Conservation (phyloP, 164 flowering plant genomes). For the Liquidambar formosana region DNA sequence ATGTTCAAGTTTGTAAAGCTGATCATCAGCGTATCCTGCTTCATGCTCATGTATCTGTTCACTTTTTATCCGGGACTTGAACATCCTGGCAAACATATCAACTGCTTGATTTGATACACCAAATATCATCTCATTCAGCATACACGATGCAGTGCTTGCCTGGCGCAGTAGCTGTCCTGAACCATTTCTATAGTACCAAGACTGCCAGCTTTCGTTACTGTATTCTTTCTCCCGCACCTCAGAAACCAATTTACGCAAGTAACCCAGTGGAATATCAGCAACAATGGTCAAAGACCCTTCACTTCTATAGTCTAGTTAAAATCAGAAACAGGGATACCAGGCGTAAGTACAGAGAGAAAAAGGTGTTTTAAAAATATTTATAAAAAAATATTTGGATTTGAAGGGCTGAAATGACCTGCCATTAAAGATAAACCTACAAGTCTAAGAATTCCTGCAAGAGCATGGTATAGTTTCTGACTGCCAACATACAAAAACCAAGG, state of each 20-base stretch:
- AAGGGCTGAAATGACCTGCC: constrained; percentile 56
- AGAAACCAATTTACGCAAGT: constrained; percentile 60
- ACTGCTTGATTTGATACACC: constrained; percentile 75
- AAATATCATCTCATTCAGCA: constrained; percentile 85
- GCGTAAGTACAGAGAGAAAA: constrained; percentile 8
- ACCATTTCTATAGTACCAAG: constrained; percentile 73
- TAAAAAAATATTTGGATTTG: constrained; percentile 5
- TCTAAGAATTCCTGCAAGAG: constrained; percentile 79
- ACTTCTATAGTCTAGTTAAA: constrained; percentile 46
- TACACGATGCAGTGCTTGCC: constrained; percentile 83
- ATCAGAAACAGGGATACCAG: constrained; percentile 8
- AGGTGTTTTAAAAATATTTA: not conserved
- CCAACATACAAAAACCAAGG: constrained; percentile 85
- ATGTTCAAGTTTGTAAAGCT: constrained; percentile 13
- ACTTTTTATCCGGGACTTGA: constrained; percentile 34
- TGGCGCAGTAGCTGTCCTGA: constrained; percentile 82
- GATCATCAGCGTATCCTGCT: constrained; percentile 16
- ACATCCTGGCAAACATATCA: constrained; percentile 36
- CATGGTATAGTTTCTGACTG: constrained; percentile 60
- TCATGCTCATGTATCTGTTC: constrained; percentile 21
- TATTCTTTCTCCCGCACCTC: constrained; percentile 66
- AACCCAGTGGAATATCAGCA: constrained; percentile 64
- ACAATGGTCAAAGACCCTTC: constrained; percentile 60
- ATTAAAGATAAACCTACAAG: constrained; percentile 71
- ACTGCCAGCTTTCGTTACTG: constrained; percentile 70